Base-by-base conservation (phyloP, 768 basidiomycete genomes). In the Kwoniella sp. region DNA sequence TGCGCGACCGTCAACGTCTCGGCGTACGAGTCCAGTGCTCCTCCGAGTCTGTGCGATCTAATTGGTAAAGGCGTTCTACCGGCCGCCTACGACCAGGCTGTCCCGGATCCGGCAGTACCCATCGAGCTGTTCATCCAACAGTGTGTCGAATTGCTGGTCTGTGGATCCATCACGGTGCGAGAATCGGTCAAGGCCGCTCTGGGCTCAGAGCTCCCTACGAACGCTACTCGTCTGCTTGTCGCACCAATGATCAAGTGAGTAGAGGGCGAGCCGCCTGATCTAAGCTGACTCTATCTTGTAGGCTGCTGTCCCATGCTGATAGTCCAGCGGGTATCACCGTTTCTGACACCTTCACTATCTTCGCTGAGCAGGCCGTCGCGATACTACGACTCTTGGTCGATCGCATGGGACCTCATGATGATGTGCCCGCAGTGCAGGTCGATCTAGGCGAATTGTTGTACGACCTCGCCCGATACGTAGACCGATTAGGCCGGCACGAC, bases 331-430 rank as follows among this genome's bases (percentile, higher is more conserved):
- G 61, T 0, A 44, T 62, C 3, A 46, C 12, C 10, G 25, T 50
- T n/a, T 60, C 64, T 6, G 65, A 59, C 11, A 17, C 59, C 15
- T 62, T 59, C 49, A 62, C 64, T 4, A 49, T 53, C 39, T 60
- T 60, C 43, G 53, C 25, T 46, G 73, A 73, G 19, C 67, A 92
- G 84, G 82, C 85, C 56, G 82, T 88, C 42, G 78, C 82, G 0
- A 82, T 92, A 25, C 75, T 92, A 40, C 87, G 86, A 62, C 79
- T 86, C 7, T 79, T 88, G 38, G 79, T 88, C n/a, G 88, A 89
- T 51, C 87, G 86, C 53, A 78, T 80, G 15, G 78, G 82, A 38
- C 76, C 77, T 19, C 76, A 78, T 8, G 73, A 80, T 22, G 83
- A 86, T 46, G 84, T 86, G 43, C 73, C 82, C 12, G 77, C 82